phyloP scores from a whole-genome alignment of 768 basidiomycete species.

The Lentinula sp. region DNA sequence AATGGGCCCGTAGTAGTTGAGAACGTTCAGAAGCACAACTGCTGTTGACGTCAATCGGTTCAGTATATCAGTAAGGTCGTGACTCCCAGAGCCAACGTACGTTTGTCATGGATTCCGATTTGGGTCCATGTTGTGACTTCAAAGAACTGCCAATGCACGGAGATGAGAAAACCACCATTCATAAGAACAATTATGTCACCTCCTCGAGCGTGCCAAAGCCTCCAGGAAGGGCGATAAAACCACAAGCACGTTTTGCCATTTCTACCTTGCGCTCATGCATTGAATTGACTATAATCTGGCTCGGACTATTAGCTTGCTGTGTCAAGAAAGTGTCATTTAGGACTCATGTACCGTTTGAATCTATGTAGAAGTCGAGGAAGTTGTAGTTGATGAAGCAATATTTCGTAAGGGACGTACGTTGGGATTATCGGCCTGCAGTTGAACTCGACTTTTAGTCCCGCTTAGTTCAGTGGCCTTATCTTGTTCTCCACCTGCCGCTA shows the following conservation, averaged over 20 bases:
- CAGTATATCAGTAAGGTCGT: neutral
- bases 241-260: slow-evolving; percentile 78
- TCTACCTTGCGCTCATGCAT: slow-evolving; percentile 90
- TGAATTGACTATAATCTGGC: slow-evolving; percentile 63
- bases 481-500: slow-evolving; percentile 55
- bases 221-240: slow-evolving; percentile 87
- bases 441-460: slow-evolving; percentile 10
- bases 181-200: slow-evolving; percentile 26
- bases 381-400: too few species aligned
- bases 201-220: slow-evolving; percentile 97
- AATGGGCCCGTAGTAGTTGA: slow-evolving; percentile 79
- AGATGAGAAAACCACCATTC: slow-evolving; percentile 26
- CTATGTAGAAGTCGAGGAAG: neutral
- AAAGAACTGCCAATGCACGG: slow-evolving; percentile 22
- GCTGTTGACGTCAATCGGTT: slow-evolving; percentile 26
- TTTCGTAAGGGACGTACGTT: slow-evolving; percentile 7
- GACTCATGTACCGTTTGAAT: neutral
- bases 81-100: neutral
- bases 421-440: neutral
- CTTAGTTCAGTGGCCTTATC: slow-evolving; percentile 26
- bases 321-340: slow-evolving; percentile 3
- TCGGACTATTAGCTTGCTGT: slow-evolving; percentile 7
- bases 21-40: slow-evolving; percentile 74
- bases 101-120: slow-evolving; percentile 30
- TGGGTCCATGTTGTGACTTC: slow-evolving; percentile 97